Evolutionary conservation across 768 basidiomycete genomes (phyloP), one percentile per base, ranked within the genome.

Genomic region (Calocybe cyanea): DNA sequence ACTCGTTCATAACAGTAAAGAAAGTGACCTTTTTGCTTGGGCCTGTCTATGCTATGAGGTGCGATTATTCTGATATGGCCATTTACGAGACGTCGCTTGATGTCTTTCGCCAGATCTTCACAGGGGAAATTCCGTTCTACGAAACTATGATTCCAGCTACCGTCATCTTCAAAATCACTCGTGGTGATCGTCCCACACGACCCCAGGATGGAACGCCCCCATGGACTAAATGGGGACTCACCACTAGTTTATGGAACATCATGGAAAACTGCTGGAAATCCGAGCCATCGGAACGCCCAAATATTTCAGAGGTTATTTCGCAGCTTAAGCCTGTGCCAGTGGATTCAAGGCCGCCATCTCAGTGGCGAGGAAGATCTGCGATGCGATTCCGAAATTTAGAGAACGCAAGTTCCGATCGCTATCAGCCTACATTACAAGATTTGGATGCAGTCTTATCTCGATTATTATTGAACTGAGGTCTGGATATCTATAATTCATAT

Each of bases 21-120:
- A 32, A 21, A 51, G 36, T 18, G 53, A 54, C 21, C 32, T 54
- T 1, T 54, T 38, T n/a, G 50, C 53, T 2, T 54, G 50, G 53
- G 46, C 43, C 25, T 28, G 34, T 11, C 20, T 45, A 8, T 48
- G 53, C 23, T 54, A 54, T 18, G 50, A 54, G 40, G 53, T 48
- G 5, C 20, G 10, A 10, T 7, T 35, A 35, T n/a, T 35, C n/a
- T 35, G 7, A 5, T 5, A 14, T 35, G 34, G 34, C n/a, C 34
- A 14, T 35, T 35, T 32, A 32, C n/a, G 9, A 32, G n/a, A 35
- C 17, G 34, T 5, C 34, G 7, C 14, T 35, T 18, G 17, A 35
- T 35, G 7, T n/a, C 5, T 35, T n/a, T 18, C n/a, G 17, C 2
- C 20, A 52, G 50, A 40, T 25, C 18, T 45, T 52, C 30, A 52